phyloP scores from a whole-genome alignment of 2,329 filamentous ascomycete species.

The Penicillium sp. region DNA sequence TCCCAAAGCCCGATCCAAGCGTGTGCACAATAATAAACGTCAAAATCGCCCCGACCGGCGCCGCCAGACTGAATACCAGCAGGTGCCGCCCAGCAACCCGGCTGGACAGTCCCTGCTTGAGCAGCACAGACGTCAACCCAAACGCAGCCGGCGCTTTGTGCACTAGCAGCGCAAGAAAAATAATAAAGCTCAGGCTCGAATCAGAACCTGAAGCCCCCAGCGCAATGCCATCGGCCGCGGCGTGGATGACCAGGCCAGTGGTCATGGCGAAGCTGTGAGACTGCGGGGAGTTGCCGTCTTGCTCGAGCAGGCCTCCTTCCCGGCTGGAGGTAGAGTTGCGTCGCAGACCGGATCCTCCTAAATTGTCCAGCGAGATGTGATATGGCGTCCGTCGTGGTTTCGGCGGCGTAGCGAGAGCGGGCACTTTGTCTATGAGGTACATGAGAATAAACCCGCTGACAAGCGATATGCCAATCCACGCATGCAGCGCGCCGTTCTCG shows the following conservation, averaged over 20 bases:
- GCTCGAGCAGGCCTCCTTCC: slow-evolving; percentile 35
- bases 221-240: slow-evolving; percentile 90
- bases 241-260: slow-evolving; percentile 91
- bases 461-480: slow-evolving; percentile 81
- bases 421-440: slow-evolving; percentile 89
- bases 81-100: slow-evolving; percentile 79
- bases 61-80: slow-evolving; percentile 85
- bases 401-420: slow-evolving; percentile 65
- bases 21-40: slow-evolving; percentile 79
- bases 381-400: slow-evolving; percentile 65
- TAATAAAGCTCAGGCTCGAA: slow-evolving; percentile 76
- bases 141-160: slow-evolving; percentile 97
- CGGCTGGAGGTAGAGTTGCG: slow-evolving; percentile 39
- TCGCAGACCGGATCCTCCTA: slow-evolving; percentile 58
- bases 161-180: slow-evolving; percentile 95
- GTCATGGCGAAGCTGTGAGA: slow-evolving; percentile 72
- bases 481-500: slow-evolving; percentile 53
- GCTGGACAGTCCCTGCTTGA: slow-evolving; percentile 89
- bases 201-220: slow-evolving; percentile 85
- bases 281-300: slow-evolving; percentile 16
- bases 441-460: slow-evolving; percentile 89
- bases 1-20: slow-evolving; percentile 53
- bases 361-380: slow-evolving; percentile 83
- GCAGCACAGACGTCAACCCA: slow-evolving; percentile 80
- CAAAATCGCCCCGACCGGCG: slow-evolving; percentile 75